phyloP scores from a whole-genome alignment of 2,329 filamentous ascomycete species.

The Xylaria sp. region DNA sequence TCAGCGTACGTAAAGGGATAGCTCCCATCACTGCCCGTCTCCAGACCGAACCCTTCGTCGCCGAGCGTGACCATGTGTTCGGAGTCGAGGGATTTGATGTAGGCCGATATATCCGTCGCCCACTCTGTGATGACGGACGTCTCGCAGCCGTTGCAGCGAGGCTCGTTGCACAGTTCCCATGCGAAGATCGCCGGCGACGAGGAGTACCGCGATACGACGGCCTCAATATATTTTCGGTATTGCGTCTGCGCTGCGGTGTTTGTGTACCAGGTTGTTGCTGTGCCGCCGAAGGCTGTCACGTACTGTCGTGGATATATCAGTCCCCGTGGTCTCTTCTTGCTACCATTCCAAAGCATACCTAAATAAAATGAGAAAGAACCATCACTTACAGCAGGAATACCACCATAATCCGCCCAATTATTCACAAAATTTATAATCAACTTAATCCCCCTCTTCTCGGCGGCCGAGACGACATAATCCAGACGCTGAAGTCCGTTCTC shows the following conservation, averaged over 20 bases:
- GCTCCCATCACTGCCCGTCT: constrained; percentile 38
- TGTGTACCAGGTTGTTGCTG: constrained; percentile 52
- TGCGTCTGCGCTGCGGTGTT: constrained; percentile 47
- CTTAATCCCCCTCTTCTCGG: constrained; percentile 55
- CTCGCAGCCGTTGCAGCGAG: constrained; percentile 53
- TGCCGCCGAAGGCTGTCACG: constrained; percentile 51
- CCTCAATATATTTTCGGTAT: constrained; percentile 48
- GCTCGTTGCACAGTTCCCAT: constrained; percentile 52
- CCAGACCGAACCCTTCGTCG: constrained; percentile 47
- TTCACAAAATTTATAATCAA: constrained; percentile 63
- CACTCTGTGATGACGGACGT: constrained; percentile 52
- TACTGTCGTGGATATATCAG: constrained; percentile 38
- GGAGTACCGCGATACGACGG: constrained; percentile 45
- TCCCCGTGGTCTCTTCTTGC: background rate
- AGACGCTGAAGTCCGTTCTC: constrained; percentile 58
- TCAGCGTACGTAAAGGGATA: constrained; percentile 49
- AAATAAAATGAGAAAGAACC: background rate
- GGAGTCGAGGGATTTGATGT: constrained; percentile 59
- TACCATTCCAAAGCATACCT: background rate
- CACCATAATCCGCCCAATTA: constrained; percentile 65
- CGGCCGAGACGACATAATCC: constrained; percentile 57
- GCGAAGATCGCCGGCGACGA: constrained; percentile 46
- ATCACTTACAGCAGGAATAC: constrained; percentile 46
- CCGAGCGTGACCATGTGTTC: constrained; percentile 60
- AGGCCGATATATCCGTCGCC: constrained; percentile 52